phyloP scores from a whole-genome alignment of 306 rosid genomes.

The Arachis hypogaea region DNA sequence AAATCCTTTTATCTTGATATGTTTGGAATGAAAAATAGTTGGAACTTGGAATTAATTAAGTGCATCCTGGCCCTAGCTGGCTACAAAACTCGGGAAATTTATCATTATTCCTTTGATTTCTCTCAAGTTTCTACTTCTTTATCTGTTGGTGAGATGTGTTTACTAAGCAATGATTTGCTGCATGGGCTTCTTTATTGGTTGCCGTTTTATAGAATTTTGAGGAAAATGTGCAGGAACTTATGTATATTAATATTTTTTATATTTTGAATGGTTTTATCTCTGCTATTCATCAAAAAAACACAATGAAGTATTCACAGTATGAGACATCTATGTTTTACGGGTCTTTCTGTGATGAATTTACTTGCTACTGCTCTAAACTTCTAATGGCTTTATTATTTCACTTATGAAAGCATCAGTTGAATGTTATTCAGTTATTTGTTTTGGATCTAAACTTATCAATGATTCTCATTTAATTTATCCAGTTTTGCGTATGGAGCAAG shows the following conservation, averaged over 20 bases:
- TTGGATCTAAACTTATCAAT: constrained; percentile 18
- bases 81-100: background rate
- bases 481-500: constrained; percentile 99
- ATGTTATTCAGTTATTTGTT: constrained; percentile 9
- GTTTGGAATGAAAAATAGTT: background rate
- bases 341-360: constrained; percentile 6
- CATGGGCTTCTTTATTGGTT: background rate
- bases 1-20: background rate
- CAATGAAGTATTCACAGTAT: background rate
- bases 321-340: constrained; percentile 2
- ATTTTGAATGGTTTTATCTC: background rate
- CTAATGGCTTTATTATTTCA: background rate
- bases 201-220: background rate
- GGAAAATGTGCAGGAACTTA: background rate
- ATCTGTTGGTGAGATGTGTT: background rate
- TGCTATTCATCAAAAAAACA: background rate
- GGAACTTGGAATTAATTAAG: background rate
- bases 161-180: background rate
- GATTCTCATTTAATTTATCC: constrained; percentile 37
- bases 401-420: too few relatives aligned
- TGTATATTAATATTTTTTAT: constrained; percentile 3
- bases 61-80: background rate
- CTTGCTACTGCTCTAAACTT: constrained; percentile 14
- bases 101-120: background rate
- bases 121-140: too few relatives aligned